Percentiles rank a stretch among this genome's conserved stretches.
Conservation (phyloP, 2,329 filamentous ascomycete species). For the Drechslerella dactyloides region DNA sequence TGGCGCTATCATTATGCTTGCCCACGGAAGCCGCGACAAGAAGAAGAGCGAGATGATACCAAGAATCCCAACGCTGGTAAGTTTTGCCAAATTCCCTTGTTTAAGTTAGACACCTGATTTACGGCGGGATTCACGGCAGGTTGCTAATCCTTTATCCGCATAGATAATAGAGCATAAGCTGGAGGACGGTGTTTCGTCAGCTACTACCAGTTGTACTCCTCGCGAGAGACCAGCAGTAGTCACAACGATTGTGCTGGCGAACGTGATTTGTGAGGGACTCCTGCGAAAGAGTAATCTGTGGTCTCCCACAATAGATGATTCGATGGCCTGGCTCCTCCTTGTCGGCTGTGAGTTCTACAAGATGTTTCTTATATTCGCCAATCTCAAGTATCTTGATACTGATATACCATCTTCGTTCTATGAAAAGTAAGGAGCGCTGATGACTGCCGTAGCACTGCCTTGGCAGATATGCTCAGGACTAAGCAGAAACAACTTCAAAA, state of each 20-base stretch:
- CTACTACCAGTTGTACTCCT: slow-evolving; percentile 66
- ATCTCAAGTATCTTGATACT: too few species aligned
- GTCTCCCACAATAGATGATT: slow-evolving; percentile 61
- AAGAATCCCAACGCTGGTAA: slow-evolving; percentile 11
- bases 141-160: too few species aligned
- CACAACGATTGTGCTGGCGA: slow-evolving; percentile 69
- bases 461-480: too few species aligned
- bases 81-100: neutral
- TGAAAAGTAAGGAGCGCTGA: too few species aligned
- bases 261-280: slow-evolving; percentile 64
- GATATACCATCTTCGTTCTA: too few species aligned
- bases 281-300: slow-evolving; percentile 58
- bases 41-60: slow-evolving; percentile 5
- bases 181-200: slow-evolving; percentile 66
- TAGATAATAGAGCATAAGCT: slow-evolving; percentile 72
- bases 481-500: too few species aligned
- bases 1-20: slow-evolving; percentile 65
- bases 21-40: slow-evolving; percentile 13
- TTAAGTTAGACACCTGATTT: too few species aligned
- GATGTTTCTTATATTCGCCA: too few species aligned
- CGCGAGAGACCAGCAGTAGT: slow-evolving; percentile 71
- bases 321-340: slow-evolving; percentile 68
- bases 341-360: slow-evolving; percentile 62
- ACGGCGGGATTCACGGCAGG: too few species aligned
- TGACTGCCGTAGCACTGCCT: too few species aligned